Base-by-base conservation (phyloP, 805 yeast genomes). In the Debaryomyces tyrocola region DNA sequence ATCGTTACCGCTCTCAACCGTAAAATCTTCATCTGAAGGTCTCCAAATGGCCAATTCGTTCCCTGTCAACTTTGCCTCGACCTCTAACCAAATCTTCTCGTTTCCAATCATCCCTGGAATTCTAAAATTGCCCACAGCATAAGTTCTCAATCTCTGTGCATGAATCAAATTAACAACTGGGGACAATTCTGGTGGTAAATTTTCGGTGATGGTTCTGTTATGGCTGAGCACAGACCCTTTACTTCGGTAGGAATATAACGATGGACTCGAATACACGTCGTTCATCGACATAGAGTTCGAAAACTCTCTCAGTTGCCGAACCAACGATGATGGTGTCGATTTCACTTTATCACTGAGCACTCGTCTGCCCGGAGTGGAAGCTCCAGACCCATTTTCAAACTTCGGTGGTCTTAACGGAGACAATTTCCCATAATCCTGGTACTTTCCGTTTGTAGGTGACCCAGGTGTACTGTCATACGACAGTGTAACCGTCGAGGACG, bases 161-260 rank as follows among this genome's bases (percentile, higher is more conserved):
- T 79, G 78, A 45, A 87, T 71, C 52, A 89, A 72, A 17, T 88
- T 83, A 33, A 88, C 78, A 9, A 87, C 76, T 0, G 96, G 95
- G 12, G 81, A 65, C 59, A 89, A 71, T 58, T 87, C 92, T 12
- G 80, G 79, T 0, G 90, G 87, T 31, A 70, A 57, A 27, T 55
- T 57, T 21, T 62, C 63, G 43, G 56, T 56, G 41, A 62, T 53
- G 27, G 46, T 31, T 40, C 46, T 55, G 37, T 53, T 55, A 38
- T 58, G 62, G 11, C 47, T 37, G 6, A 61, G 39, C 21, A 58
- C 45, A 3, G 60, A 42, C 14, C 37, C 51, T 17, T 45, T 41
- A 28, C 50, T 48, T 17, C 36, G 44, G n/a, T 41, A 36, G 4
- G 55, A 49, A 12, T 40, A 45, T 29, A 40, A 18, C 33, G 57